Base-by-base conservation (phyloP, 352 stramenopile species). In the Globisporangium lucens region DNA sequence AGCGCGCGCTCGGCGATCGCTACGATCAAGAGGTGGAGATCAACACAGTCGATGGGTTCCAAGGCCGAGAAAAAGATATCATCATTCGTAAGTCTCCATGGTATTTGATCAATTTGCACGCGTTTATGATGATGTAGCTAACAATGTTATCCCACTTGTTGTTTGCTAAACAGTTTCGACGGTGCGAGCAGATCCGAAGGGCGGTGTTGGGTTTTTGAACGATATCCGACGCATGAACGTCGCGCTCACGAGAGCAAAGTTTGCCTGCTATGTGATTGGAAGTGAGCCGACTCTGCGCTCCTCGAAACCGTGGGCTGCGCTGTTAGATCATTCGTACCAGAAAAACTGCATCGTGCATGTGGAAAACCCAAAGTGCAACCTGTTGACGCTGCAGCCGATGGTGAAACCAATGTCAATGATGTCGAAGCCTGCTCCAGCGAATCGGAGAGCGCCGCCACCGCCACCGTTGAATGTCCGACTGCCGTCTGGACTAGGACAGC, bases 41-140 rank as follows among this genome's bases (percentile, higher is more conserved):
- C 75, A 97, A 96, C 67, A 97, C 90, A 3, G 91, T 97, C 43
- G 92, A 98, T 51, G 93, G 91, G 4, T 97, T 97, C 60, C 92
- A 98, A 72, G 92, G 90, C n/a, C 81, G 89, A 46, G 89, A 97
- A 51, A 97, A 97, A 71, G 89, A 97, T 64, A 94, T 97, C 67
- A 96, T 97, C 71, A 96, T 97, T 62, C 66, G 88, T 95, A 84
- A 49, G 83, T 90, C 9, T 47, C 4, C 20, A 43, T 22, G 52
- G 12, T n/a, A 20, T 36, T 55, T 41, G 35, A 9, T 13, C 13
- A 8, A 5, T 17, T n/a, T 49, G 4, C 41, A 15, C 20, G 41
- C 13, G 12, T 4, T 9, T 7, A 49, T 49, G 15, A 17, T 49
- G 41, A n/a, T 2, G 9, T 1, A 8, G 1, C 12, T 66, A 12